A percentile compares a stretch with the other conserved stretches of the same genome.
phyloP scores from a whole-genome alignment of 805 yeast species.

The Saturnispora halmiae region DNA sequence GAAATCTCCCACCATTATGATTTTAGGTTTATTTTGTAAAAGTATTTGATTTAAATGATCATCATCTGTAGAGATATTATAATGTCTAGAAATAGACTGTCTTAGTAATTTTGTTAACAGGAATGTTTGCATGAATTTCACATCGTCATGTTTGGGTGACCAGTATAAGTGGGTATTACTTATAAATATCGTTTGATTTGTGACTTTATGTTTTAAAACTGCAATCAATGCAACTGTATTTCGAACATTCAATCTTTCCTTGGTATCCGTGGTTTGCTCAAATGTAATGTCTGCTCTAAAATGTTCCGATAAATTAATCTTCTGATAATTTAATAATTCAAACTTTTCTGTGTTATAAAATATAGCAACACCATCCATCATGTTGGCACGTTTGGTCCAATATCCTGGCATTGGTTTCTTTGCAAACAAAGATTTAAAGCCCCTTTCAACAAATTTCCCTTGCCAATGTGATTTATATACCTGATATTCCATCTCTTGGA shows the following conservation, averaged over 20 bases:
- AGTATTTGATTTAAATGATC: conserved; percentile 15
- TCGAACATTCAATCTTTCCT: conserved; percentile 32
- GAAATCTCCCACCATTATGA: conserved; percentile 48
- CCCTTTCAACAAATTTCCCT: conserved; percentile 15
- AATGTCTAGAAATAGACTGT: conserved; percentile 23
- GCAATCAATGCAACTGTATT: conserved; percentile 53
- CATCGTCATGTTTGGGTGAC: conserved; percentile 44
- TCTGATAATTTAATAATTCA: conserved; percentile 29
- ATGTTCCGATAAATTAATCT: conserved; percentile 28
- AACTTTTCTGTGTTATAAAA: conserved; percentile 43
- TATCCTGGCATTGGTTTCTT: conserved; percentile 44
- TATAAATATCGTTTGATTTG: conserved; percentile 35
- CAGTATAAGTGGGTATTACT: conserved; percentile 58
- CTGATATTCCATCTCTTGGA: conserved; percentile 29
- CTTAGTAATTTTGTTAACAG: conserved; percentile 30
- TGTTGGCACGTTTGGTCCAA: conserved; percentile 39
- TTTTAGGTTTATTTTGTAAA: conserved; percentile 21
- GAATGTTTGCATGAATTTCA: conserved; percentile 45
- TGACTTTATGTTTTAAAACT: conserved; percentile 36
- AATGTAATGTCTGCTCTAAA: conserved; percentile 22
- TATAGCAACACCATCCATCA: conserved; percentile 54
- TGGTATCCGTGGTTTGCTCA: conserved; percentile 29
- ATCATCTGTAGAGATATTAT: conserved; percentile 8
- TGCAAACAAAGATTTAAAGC: conserved; percentile 40
- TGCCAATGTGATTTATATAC: conserved; percentile 25